These are phyloP conservation scores for Solanum boliviense DNA, from an alignment of 257 asterid genomes.

Conservation along the genomic window DNA sequence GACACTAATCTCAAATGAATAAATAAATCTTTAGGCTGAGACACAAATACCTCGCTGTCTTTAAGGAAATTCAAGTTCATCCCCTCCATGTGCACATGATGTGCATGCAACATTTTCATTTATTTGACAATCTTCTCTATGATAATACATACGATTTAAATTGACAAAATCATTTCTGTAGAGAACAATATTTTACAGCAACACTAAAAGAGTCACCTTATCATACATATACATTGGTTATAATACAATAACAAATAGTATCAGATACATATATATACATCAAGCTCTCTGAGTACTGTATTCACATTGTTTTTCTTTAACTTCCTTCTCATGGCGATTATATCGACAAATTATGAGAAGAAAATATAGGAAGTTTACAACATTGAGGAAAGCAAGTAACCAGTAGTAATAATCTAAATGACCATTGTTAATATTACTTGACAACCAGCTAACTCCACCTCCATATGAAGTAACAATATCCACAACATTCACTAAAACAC, in stretches of 20 bases:
- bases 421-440: conserved; percentile 14
- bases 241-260: not conserved
- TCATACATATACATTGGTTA: not conserved
- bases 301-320: not conserved
- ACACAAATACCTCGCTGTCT: no score
- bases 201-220: not conserved
- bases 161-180: not conserved
- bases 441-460: conserved; percentile 5
- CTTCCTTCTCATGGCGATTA: not conserved
- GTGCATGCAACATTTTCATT: not conserved
- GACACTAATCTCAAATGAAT: no score
- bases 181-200: not conserved
- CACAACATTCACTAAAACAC: conserved; percentile 2
- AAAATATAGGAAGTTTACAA: conserved; percentile 3
- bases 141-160: not conserved
- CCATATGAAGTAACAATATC: not conserved
- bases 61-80: no score
- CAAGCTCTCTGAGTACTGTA: not conserved
- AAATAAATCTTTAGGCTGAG: no score
- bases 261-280: not conserved
- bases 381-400: conserved; percentile 2
- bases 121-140: not conserved
- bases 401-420: conserved; percentile 15
- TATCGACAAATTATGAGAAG: not conserved
- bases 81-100: no score